Conservation (phyloP, 2,329 filamentous ascomycete species). For the Sporothrix inflata region DNA sequence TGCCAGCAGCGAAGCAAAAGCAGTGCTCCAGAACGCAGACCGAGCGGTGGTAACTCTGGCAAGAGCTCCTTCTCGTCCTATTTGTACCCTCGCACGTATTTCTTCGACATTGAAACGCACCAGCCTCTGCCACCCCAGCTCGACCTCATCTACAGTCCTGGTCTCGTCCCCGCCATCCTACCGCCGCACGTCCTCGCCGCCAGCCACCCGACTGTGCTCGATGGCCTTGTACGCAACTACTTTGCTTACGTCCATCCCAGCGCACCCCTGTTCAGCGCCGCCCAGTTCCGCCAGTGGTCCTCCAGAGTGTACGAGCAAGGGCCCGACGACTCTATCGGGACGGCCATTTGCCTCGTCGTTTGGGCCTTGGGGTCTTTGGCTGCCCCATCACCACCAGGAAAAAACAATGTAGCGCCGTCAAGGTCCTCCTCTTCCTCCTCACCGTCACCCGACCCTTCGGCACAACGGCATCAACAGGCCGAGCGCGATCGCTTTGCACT, state of each 20-base stretch:
- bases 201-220: conserved; percentile 39
- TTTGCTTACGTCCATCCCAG: conserved; percentile 44
- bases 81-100: conserved; percentile 41
- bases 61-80: not conserved
- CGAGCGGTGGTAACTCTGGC: not conserved
- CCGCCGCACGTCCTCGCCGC: conserved; percentile 20
- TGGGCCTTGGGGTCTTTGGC: conserved; percentile 41
- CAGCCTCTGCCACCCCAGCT: conserved; percentile 41
- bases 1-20: conserved; percentile 27
- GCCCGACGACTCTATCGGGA: conserved; percentile 37
- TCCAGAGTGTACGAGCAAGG: conserved; percentile 36
- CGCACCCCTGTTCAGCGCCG: conserved; percentile 42
- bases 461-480: not conserved
- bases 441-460: not conserved
- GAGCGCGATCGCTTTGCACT: conserved; percentile 40
- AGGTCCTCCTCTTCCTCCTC: not conserved
- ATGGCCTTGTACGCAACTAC: conserved; percentile 40
- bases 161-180: not conserved
- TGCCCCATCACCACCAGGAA: not conserved
- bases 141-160: conserved; percentile 36
- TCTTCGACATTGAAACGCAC: conserved; percentile 42
- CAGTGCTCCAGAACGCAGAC: not conserved
- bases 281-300: conserved; percentile 40
- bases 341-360: conserved; percentile 44
- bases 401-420: not conserved